A percentile compares a stretch with the other conserved stretches of the same genome.
phyloP scores from a whole-genome alignment of 805 yeast species.

The Candida berthetii region DNA sequence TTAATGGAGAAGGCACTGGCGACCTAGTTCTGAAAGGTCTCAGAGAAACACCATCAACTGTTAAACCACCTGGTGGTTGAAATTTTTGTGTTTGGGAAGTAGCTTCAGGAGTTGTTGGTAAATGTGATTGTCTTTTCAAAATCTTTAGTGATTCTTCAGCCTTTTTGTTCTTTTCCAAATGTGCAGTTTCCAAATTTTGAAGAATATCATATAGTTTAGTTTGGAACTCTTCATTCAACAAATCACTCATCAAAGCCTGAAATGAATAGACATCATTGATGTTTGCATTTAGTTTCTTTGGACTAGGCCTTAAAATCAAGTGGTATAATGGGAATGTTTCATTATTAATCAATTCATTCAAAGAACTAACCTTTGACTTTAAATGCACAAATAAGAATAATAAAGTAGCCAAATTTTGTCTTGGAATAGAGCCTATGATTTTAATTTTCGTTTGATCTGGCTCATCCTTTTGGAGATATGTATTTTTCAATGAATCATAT shows the following conservation, averaged over 20 bases:
- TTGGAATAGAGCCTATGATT: conserved; percentile 19
- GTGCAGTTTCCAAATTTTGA: conserved; percentile 9
- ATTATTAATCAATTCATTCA: conserved; percentile 4
- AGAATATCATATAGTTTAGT: conserved; percentile 8
- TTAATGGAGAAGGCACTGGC: conserved; percentile 10
- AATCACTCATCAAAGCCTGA: conserved; percentile 7
- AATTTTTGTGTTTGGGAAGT: background rate
- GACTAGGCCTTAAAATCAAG: conserved; percentile 17
- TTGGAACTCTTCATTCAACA: conserved; percentile 7
- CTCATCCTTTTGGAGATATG: conserved; percentile 6
- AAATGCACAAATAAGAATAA: conserved; percentile 14
- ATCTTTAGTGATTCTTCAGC: conserved; percentile 10
- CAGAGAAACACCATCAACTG: conserved; percentile 10
- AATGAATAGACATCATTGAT: conserved; percentile 7
- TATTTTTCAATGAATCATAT: conserved; percentile 16
- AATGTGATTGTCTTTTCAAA: conserved; percentile 5
- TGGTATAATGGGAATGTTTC: conserved; percentile 18
- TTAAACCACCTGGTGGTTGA: background rate
- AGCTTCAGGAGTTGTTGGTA: conserved; percentile 3
- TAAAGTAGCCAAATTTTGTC: conserved; percentile 22
- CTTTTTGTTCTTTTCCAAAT: conserved; percentile 10
- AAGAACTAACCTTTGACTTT: conserved; percentile 1
- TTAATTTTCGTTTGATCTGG: conserved; percentile 6
- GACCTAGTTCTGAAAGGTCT: conserved; percentile 18
- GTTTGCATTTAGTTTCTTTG: conserved; percentile 5